Evolutionary conservation across 169 alveolate genomes (phyloP).

Genomic region (Eimeria acervulina): DNA sequence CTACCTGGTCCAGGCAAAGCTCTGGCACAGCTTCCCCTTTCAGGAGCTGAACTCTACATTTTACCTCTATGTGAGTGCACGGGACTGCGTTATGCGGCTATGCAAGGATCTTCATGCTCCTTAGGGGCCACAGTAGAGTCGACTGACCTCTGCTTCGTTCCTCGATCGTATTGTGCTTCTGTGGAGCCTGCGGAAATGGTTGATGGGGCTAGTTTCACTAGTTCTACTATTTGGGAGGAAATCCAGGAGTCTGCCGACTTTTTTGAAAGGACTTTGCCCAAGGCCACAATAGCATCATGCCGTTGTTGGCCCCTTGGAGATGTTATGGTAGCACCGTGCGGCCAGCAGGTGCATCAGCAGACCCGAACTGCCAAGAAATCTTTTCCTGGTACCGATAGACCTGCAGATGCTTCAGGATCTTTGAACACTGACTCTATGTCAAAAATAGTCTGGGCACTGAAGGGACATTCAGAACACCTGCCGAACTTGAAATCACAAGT

Average conservation of each 20-base stretch:
- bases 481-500: background rate
- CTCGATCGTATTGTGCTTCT: slow-evolving; percentile 53
- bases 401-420: background rate
- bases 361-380: background rate
- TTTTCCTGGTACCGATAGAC: background rate
- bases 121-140: background rate
- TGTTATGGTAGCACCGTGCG: slow-evolving; percentile 60
- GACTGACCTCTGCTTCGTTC: slow-evolving; percentile 15
- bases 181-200: slow-evolving; percentile 23
- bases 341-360: background rate
- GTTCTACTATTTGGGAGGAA: background rate
- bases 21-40: background rate
- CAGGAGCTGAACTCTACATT: background rate
- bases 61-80: slow-evolving; percentile 58
- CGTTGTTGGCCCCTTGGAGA: slow-evolving; percentile 37
- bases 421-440: background rate
- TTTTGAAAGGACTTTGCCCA: background rate
- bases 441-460: background rate
- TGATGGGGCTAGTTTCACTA: background rate
- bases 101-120: slow-evolving; percentile 38
- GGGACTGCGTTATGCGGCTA: background rate
- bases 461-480: background rate
- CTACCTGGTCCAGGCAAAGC: background rate
- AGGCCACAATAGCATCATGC: slow-evolving; percentile 31
- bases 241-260: background rate